Conservation (phyloP, 345 rosid genomes). For the Pseudoturritis turrita region DNA sequence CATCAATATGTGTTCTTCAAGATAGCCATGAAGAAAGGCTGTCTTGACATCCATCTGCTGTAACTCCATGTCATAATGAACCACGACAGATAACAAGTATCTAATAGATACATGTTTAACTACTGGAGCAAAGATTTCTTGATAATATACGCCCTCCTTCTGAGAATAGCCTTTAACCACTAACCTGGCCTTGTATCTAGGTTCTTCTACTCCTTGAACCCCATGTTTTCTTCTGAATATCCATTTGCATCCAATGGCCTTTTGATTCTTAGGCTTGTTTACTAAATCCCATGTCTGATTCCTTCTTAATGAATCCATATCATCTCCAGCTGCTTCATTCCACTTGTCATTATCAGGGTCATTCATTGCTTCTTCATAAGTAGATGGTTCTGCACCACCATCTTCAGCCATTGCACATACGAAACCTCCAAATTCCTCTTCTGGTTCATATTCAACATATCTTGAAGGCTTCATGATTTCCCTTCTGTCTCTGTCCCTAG, state of each 20-base stretch:
- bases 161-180: background rate
- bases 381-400: background rate
- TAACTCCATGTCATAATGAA: too few species aligned
- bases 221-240: background rate
- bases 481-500: background rate
- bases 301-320: background rate
- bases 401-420: background rate
- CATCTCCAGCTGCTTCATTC: background rate
- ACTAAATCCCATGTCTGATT: background rate
- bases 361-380: background rate
- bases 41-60: too few species aligned
- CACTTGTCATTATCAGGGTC: too few species aligned
- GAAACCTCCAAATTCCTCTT: background rate
- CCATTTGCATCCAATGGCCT: background rate
- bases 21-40: too few species aligned
- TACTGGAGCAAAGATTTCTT: background rate
- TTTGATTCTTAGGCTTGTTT: background rate
- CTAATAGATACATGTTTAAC: background rate
- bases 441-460: too few species aligned
- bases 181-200: background rate
- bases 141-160: background rate
- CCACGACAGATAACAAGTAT: too few species aligned
- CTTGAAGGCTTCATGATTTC: too few species aligned
- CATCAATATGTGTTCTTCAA: too few species aligned
- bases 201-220: background rate